Base-by-base conservation (phyloP, 352 stramenopile species). In the Phytopythium delawarense region DNA sequence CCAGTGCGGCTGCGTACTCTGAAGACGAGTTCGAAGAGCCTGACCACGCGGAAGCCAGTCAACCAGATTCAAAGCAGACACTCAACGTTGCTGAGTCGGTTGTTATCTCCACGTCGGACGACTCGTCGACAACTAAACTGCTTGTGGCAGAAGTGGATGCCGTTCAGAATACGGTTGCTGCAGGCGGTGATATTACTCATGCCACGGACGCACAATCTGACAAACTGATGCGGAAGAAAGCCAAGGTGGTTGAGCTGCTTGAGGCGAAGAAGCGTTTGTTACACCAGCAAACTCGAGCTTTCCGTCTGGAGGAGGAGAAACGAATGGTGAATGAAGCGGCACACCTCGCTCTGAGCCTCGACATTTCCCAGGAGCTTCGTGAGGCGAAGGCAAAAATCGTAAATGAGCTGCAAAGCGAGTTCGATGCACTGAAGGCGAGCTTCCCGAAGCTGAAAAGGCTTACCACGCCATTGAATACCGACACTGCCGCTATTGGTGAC, bases 81-180 rank as follows among this genome's bases (percentile, higher is more conserved):
- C 32, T 57, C 8, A 5, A 42, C 6, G 13, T n/a, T 23, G 54
- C 35, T 7, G 54, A 59, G 21, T 59, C 54, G 2, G 57, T 34
- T 25, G 53, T 32, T 5, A 63, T 75, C 18, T 86, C 72, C 20
- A 52, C 37, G 23, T 85, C 70, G 13, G 71, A 85, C 23, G 78
- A 85, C 39, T 87, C 78, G 13, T 84, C 78, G 7, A 82, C 66
- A 12, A 88, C 76, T 18, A 81, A 74, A 35, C 53, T 84, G 46
- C 61, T 88, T n/a, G 40, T 79, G 11, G 63, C 62, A 11, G 67
- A 87, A 57, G 61, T 74, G 9, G 40, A 42, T 34, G 45, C 56
- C 0, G 30, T 79, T 2, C 60, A 73, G 51, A 48, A 52, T 7
- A 15, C 4, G 50, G 9, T 49, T 12, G 7, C 21, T 50, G 32